These are phyloP conservation scores for Solanum ossicruentum DNA, from an alignment of 257 asterid species.

Conservation along the genomic window DNA sequence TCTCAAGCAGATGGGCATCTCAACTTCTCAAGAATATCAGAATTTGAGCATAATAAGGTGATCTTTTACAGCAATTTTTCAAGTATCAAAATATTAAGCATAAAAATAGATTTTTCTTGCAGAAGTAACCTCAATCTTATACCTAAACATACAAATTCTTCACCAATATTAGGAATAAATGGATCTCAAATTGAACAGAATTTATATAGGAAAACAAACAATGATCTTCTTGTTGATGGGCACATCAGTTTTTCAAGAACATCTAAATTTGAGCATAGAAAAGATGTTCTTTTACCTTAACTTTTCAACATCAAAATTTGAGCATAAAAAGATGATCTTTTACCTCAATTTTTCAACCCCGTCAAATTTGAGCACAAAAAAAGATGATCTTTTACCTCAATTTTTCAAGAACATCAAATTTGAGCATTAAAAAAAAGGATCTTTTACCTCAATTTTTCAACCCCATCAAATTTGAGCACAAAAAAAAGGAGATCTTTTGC, in stretches of 20 bases:
- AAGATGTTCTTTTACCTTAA: constrained; percentile 13
- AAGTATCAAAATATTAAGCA: background rate
- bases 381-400: background rate
- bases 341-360: background rate
- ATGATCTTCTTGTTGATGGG: background rate
- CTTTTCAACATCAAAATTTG: background rate
- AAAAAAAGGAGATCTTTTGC: background rate
- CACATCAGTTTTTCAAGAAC: constrained; percentile 9
- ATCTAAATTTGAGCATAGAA: background rate
- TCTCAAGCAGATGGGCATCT: background rate
- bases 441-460: too few species aligned
- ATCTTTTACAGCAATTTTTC: background rate
- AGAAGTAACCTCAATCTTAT: background rate
- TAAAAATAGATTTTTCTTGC: background rate
- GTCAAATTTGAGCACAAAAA: background rate
- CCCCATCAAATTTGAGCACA: background rate
- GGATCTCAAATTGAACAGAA: background rate
- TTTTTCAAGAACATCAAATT: background rate
- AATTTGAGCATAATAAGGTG: background rate
- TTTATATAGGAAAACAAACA: background rate
- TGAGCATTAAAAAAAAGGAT: too few species aligned
- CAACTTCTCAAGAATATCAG: background rate
- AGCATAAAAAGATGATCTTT: background rate
- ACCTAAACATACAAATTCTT: background rate
- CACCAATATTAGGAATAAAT: background rate